Percentiles rank a stretch among this genome's conserved stretches.
Evolutionary conservation across 2,329 filamentous ascomycete genomes (phyloP).

Genomic region (Neopestalotiopsis sp.): DNA sequence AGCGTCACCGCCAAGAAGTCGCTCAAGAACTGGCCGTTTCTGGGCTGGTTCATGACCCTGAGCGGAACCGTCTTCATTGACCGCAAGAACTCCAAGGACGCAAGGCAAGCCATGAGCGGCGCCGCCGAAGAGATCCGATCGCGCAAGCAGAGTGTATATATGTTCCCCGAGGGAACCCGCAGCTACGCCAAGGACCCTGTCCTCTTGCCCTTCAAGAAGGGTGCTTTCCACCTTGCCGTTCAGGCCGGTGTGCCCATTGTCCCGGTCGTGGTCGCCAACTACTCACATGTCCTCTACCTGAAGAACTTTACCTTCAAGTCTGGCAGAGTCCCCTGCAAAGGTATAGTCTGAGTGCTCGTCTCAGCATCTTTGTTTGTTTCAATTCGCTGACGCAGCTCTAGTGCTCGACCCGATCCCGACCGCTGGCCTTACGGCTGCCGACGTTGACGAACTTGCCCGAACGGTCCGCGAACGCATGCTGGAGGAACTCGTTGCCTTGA

Average conservation of each 20-base stretch:
- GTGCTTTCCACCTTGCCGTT: constrained; percentile 93
- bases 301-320: constrained; percentile 68
- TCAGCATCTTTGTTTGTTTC: background rate
- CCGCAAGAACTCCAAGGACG: constrained; percentile 81
- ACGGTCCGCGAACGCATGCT: constrained; percentile 79
- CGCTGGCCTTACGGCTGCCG: constrained; percentile 70
- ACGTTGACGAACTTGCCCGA: constrained; percentile 76
- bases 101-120: constrained; percentile 82
- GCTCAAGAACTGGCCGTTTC: constrained; percentile 77
- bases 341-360: constrained; percentile 47
- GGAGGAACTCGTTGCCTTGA: constrained; percentile 61
- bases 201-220: constrained; percentile 97
- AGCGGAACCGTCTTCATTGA: constrained; percentile 96
- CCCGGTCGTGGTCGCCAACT: constrained; percentile 81
- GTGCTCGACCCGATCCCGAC: constrained; percentile 85
- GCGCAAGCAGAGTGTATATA: constrained; percentile 78
- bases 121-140: constrained; percentile 80
- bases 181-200: constrained; percentile 84
- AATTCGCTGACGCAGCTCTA: constrained; percentile 35
- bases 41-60: constrained; percentile 93
- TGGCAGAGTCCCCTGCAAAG: constrained; percentile 76
- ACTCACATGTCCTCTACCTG: constrained; percentile 72
- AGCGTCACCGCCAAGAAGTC: constrained; percentile 91
- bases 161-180: constrained; percentile 91
- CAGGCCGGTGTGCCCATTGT: constrained; percentile 94